Evolutionary conservation across 176 grass and related monocot genomes (phyloP), one percentile per base, ranked within the genome.

Genomic region (Triticum aestivum): DNA sequence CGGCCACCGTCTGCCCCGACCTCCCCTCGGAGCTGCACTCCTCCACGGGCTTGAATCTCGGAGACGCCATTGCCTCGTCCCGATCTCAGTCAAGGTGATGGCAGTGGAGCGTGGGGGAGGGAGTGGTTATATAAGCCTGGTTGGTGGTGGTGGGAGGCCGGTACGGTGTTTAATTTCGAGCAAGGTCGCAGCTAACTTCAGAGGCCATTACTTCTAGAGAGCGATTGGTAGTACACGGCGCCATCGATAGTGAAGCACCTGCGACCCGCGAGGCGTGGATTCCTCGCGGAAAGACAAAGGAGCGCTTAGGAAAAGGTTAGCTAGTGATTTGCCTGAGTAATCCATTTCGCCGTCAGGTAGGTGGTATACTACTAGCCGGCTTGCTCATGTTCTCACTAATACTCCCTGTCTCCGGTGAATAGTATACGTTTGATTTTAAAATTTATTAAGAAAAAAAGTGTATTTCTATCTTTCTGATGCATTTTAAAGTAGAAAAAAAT

Each of bases 1-100:
- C 93, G 0, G 93, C 96, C 30, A 98, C 88, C 26, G 93, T 92
- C 78, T 98, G 96, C 71, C 73, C 45, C 62, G 90, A 92, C 79
- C 96, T 63, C 17, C 90, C 90, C 45, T 92, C 91, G 2, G 90
- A 92, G 88, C 82, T 87, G 82, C 96, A 98, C 82, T 91, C 79
- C 73, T 94, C 92, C 73, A 98, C 90, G 47, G 92, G 42, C 82
- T 89, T 92, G 87, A 98, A 98, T 30, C 87, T 86, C 11, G 15
- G 86, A 35, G 83, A 27, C 82, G 13, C 93, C 95, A 90, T 79
- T 85, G 56, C 68, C 62, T 87, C 6, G 44, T 44, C 72, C 24
- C 9, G 76, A 78, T 84, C 69, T 82, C 65, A 27, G 65, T 32
- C 44, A 33, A 32, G 52, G 54, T 34, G 79, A 52, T 49, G 47